Conservation (phyloP, 768 basidiomycete species). For the Phlegmacium glaucopus region DNA sequence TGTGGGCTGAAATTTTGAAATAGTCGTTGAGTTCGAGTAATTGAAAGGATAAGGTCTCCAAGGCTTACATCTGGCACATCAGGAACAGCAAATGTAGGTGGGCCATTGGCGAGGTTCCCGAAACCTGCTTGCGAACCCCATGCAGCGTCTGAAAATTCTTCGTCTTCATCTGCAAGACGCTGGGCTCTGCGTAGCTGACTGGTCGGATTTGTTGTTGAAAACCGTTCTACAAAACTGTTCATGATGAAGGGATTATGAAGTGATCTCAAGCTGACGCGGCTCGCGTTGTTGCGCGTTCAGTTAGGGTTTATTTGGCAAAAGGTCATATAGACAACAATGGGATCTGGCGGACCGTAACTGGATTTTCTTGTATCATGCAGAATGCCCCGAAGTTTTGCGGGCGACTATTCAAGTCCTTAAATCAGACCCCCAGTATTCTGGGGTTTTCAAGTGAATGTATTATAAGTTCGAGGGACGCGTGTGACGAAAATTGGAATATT, state of each 20-base stretch:
- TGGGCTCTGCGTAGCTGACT: slow-evolving; percentile 49
- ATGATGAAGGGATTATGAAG: slow-evolving; percentile 41
- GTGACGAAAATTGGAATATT: too few relatives aligned
- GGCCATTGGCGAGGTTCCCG: slow-evolving; percentile 67
- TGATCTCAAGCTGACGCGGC: slow-evolving; percentile 40
- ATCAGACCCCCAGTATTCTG: too few relatives aligned
- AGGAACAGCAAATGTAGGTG: slow-evolving; percentile 71
- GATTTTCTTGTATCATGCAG: too few relatives aligned
- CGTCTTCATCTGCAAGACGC: slow-evolving; percentile 52
- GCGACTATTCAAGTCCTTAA: too few relatives aligned
- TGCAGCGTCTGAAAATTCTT: slow-evolving; percentile 59
- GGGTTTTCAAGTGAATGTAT: too few relatives aligned
- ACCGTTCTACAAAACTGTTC: slow-evolving; percentile 69
- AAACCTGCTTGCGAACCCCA: slow-evolving; percentile 88
- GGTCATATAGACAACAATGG: slow-evolving; percentile 8
- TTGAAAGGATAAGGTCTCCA: background rate
- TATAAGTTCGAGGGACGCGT: too few relatives aligned
- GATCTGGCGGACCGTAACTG: slow-evolving; percentile 10
- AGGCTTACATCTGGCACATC: slow-evolving; percentile 70
- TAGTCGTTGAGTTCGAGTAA: slow-evolving; percentile 9
- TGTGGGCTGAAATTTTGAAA: slow-evolving; percentile 87
- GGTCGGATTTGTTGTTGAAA: slow-evolving; percentile 52
- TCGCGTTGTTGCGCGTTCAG: slow-evolving; percentile 36
- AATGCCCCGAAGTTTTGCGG: too few relatives aligned
- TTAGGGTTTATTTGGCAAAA: slow-evolving; percentile 31